Percentiles rank a stretch among this genome's conserved stretches.
These are phyloP conservation scores for Tylopilus sp. DNA, from an alignment of 768 basidiomycete genomes.

Conservation along the genomic window DNA sequence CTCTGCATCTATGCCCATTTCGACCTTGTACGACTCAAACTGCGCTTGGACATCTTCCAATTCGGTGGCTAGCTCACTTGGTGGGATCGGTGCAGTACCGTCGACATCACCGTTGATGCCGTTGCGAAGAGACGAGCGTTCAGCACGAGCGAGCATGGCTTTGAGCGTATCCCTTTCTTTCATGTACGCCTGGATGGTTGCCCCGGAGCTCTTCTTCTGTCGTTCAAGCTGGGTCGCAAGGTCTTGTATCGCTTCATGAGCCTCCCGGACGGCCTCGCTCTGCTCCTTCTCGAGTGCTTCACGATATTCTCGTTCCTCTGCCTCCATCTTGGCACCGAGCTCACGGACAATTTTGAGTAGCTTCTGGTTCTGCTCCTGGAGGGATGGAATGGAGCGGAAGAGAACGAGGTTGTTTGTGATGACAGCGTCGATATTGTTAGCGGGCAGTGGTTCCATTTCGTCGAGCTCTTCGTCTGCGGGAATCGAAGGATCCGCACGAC, in stretches of 20 bases:
- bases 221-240: slow-evolving; percentile 75
- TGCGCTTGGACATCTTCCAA: slow-evolving; percentile 72
- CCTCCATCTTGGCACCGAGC: slow-evolving; percentile 81
- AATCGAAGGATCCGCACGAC: slow-evolving; percentile 81
- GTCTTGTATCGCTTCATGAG: slow-evolving; percentile 80
- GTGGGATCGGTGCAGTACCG: slow-evolving; percentile 16
- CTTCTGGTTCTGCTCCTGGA: slow-evolving; percentile 94
- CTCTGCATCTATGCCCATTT: slow-evolving; percentile 76
- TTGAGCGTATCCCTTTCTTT: slow-evolving; percentile 87
- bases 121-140: slow-evolving; percentile 24
- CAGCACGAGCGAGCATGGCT: slow-evolving; percentile 61
- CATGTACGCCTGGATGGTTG: slow-evolving; percentile 73
- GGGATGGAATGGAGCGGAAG: slow-evolving; percentile 70
- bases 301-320: slow-evolving; percentile 73
- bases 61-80: slow-evolving; percentile 51
- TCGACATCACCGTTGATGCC: slow-evolving; percentile 34
- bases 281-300: slow-evolving; percentile 71
- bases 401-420: slow-evolving; percentile 88
- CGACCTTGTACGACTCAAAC: slow-evolving; percentile 75
- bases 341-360: slow-evolving; percentile 80
- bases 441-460: slow-evolving; percentile 42
- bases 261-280: slow-evolving; percentile 78
- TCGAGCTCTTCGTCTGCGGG: slow-evolving; percentile 63
- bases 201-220: slow-evolving; percentile 67
- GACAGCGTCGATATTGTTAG: slow-evolving; percentile 65